A percentile compares a stretch with the other conserved stretches of the same genome.
phyloP scores from a whole-genome alignment of 1,139 yeast genomes.

The Geotrichum restrictum region DNA sequence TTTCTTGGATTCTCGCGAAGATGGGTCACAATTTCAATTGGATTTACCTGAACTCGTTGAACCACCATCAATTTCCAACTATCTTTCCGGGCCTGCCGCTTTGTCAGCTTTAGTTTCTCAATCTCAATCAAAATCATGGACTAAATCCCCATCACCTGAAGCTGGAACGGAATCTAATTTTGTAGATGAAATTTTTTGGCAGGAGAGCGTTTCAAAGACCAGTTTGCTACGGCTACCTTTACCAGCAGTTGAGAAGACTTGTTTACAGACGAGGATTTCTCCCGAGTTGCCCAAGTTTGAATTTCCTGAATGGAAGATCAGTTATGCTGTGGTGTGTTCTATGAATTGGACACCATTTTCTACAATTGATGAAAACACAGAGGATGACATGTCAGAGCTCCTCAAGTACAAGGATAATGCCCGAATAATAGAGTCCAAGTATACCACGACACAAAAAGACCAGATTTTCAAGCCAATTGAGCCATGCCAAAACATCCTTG shows the following conservation, averaged over 20 bases:
- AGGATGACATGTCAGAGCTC: neutral
- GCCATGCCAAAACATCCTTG: neutral
- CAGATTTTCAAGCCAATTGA: conserved; percentile 7
- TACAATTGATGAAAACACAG: neutral
- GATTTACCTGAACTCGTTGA: conserved; percentile 5
- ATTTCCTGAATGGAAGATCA: conserved; percentile 17
- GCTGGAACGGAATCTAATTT: neutral
- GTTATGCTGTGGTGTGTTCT: conserved; percentile 9
- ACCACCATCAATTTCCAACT: neutral
- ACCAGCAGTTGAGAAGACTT: conserved; percentile 5
- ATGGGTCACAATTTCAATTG: neutral
- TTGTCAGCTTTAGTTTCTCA: neutral
- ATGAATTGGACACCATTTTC: conserved; percentile 22
- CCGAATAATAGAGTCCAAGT: neutral
- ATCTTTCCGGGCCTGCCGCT: neutral
- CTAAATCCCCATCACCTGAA: neutral
- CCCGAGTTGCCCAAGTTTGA: conserved; percentile 12
- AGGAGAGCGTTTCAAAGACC: conserved; percentile 11
- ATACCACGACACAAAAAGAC: neutral
- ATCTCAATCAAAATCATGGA: neutral
- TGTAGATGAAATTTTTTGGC: conserved; percentile 3
- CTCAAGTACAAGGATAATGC: neutral
- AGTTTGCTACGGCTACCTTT: conserved; percentile 15
- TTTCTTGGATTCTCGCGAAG: neutral
- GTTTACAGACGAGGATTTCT: neutral